phyloP scores from a whole-genome alignment of 2,329 filamentous ascomycete genomes.

The Fusarium citri region DNA sequence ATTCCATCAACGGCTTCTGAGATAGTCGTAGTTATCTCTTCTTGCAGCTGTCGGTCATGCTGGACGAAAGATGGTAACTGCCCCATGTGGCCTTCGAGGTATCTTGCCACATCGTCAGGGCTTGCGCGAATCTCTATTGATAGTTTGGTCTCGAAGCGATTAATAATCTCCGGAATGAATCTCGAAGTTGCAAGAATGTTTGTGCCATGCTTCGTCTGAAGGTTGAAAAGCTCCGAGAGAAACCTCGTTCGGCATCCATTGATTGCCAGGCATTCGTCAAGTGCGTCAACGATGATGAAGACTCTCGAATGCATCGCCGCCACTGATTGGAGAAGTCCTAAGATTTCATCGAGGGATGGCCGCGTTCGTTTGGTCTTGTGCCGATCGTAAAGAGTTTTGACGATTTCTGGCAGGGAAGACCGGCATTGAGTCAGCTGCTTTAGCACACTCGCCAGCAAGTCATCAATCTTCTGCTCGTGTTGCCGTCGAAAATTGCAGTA shows the following conservation, averaged over 20 bases:
- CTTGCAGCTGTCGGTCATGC: background rate
- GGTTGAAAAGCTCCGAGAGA: background rate
- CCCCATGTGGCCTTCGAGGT: background rate
- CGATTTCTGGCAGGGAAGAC: fast-evolving
- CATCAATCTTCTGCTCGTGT: background rate
- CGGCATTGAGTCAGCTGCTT: background rate
- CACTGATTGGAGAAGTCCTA: background rate
- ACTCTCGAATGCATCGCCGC: background rate
- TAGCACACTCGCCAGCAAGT: background rate
- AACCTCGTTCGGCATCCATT: background rate
- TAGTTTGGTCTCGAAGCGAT: background rate
- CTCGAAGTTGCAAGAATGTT: constrained; percentile 43
- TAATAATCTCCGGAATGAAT: background rate
- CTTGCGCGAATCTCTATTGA: background rate
- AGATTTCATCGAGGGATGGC: background rate
- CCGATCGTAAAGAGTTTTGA: background rate
- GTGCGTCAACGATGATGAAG: constrained; percentile 2
- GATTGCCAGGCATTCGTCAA: background rate
- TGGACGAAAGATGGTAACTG: background rate
- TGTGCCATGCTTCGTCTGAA: background rate
- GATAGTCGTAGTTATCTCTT: constrained; percentile 9
- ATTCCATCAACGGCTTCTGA: constrained; percentile 5
- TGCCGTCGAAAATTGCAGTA: background rate
- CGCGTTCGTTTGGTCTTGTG: background rate
- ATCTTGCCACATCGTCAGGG: background rate